Conservation (phyloP, 1,284 basidiomycete genomes). For the Apiotrichum sp. region DNA sequence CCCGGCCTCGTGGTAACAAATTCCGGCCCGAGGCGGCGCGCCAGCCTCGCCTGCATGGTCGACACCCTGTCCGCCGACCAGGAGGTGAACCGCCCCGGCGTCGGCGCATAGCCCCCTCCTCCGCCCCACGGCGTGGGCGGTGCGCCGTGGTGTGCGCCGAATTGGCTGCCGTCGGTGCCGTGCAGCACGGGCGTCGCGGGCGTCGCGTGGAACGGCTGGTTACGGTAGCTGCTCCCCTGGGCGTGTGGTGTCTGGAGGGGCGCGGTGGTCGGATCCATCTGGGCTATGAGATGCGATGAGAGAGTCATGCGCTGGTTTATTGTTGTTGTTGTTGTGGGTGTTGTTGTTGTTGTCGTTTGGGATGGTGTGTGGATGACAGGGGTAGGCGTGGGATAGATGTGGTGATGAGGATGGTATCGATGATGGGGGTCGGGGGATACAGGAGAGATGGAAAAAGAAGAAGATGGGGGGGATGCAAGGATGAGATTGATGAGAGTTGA, state of each 20-base stretch:
- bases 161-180: constrained; percentile 9
- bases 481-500: neutral
- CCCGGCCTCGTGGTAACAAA: constrained; percentile 85
- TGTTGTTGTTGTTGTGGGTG: too few species aligned
- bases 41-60: constrained; percentile 70
- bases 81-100: constrained; percentile 21
- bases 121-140: constrained; percentile 3
- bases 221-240: neutral
- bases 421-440: neutral
- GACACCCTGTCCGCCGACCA: constrained; percentile 60
- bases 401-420: neutral
- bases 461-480: neutral
- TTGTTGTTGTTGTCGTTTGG: too few species aligned
- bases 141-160: constrained; percentile 9
- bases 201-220: neutral
- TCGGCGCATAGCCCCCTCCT: neutral
- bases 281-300: constrained; percentile 30
- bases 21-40: constrained; percentile 87
- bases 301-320: constrained; percentile 23
- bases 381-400: neutral
- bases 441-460: too few species aligned
- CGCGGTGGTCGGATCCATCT: constrained; percentile 20
- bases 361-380: neutral
- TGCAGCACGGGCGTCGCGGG: constrained; percentile 2
- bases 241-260: constrained; percentile 12